Base-by-base conservation (phyloP, 140 eudicot species). In the Artemisia princeps region DNA sequence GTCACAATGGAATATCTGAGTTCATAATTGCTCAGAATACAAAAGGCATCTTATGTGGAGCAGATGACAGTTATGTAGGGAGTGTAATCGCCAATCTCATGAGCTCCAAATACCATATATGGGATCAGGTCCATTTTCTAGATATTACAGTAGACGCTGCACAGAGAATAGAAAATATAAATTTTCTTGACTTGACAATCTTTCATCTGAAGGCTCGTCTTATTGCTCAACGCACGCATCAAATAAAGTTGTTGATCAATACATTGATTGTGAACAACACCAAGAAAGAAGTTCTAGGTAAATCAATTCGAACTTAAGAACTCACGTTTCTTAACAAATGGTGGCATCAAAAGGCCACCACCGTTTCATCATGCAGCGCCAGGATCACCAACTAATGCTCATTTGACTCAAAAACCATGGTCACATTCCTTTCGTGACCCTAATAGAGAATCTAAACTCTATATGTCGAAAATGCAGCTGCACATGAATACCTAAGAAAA, bases 31-130 rank as follows among this genome's bases (percentile, higher is more conserved):
- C 96, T 71, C 96, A 86, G 61, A 74, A 81, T 70, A 50, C 76
- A 1, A 87, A 85, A 76, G 97, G 97, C 10, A 63, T 85, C 15
- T 33, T 74, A 67, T 58, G 65, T 65, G 53, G 49, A 11, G 57
- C 79, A 30, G 98, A 88, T 70, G 97, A 91, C 54, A 88, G 89
- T 65, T 80, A 78, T 60, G 81, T 85, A 10, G 96, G 98, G 23
- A 60, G 67, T 46, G 83, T 92, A 17, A 85, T 95, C 26, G 82
- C 89, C 62, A 92, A 92, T 79, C 74, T 92, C 67, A 64, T 92
- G 80, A n/a, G n/a, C n/a, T n/a, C n/a, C n/a, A n/a, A n/a, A n/a
- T n/a, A n/a, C n/a, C n/a, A n/a, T n/a, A n/a, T 92, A 49, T 79
- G 96, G 95, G 91, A 85, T 72, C 96, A 92, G 97, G 97, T 90